phyloP scores from a whole-genome alignment of 1,284 basidiomycete genomes.

The Tylopilus microsporus region DNA sequence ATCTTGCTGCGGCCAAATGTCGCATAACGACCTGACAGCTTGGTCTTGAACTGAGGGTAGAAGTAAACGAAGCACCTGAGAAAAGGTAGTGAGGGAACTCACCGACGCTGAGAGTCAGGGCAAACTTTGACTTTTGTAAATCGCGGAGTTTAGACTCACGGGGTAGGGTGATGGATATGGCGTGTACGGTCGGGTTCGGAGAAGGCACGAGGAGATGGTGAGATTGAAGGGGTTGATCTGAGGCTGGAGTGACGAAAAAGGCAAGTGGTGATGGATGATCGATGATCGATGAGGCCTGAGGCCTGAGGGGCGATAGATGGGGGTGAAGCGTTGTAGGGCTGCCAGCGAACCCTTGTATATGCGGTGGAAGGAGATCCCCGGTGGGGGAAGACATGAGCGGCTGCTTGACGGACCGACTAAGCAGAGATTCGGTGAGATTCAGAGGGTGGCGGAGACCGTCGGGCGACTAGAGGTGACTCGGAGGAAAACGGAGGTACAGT shows the following conservation, averaged over 20 bases:
- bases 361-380: constrained; percentile 42
- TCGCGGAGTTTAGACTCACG: constrained; percentile 43
- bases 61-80: constrained; percentile 16
- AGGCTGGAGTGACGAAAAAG: constrained; percentile 54
- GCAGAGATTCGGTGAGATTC: constrained; percentile 13
- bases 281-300: constrained; percentile 34
- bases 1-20: constrained; percentile 71
- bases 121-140: constrained; percentile 31
- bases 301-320: constrained; percentile 30
- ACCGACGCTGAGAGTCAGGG: constrained; percentile 53
- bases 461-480: too few relatives aligned
- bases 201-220: too few relatives aligned
- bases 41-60: constrained; percentile 47
- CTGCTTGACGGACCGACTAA: constrained; percentile 46
- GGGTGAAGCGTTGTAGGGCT: constrained; percentile 52
- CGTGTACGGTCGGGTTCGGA: too few relatives aligned
- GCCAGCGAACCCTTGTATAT: constrained; percentile 57
- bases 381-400: constrained; percentile 60
- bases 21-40: constrained; percentile 66
- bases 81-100: constrained; percentile 30
- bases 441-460: too few relatives aligned
- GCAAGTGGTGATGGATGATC: constrained; percentile 21
- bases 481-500: too few relatives aligned
- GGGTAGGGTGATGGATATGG: constrained; percentile 26
- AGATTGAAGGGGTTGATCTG: constrained; percentile 8